Conservation (phyloP, 108 stramenopile genomes). For the Conticribra weissflogii region DNA sequence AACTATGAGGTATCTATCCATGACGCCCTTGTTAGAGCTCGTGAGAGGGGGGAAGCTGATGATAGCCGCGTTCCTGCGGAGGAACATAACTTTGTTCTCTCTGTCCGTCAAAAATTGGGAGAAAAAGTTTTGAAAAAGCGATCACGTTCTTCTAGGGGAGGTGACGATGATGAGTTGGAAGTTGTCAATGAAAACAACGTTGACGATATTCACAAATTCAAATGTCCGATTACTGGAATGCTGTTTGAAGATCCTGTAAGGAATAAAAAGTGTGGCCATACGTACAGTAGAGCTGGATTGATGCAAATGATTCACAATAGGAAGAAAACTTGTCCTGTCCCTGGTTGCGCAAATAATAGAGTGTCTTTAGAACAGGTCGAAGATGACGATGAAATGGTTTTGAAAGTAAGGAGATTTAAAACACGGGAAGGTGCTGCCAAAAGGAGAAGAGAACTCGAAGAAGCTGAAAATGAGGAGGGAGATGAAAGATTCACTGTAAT, state of each 20-base stretch:
- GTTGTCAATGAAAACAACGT: slow-evolving; percentile 20
- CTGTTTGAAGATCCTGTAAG: slow-evolving; percentile 68
- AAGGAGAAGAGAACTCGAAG: slow-evolving; percentile 40
- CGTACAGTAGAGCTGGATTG: slow-evolving; percentile 59
- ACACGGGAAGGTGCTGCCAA: slow-evolving; percentile 43
- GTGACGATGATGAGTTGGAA: slow-evolving; percentile 49
- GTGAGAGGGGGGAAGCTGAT: slow-evolving; percentile 17
- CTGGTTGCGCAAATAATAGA: slow-evolving; percentile 60
- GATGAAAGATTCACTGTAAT: slow-evolving; percentile 32
- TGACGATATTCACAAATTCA: slow-evolving; percentile 37
- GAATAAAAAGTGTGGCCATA: slow-evolving; percentile 69
- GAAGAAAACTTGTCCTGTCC: slow-evolving; percentile 58
- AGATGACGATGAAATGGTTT: slow-evolving; percentile 58
- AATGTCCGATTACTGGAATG: slow-evolving; percentile 69
- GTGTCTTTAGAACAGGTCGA: slow-evolving; percentile 52
- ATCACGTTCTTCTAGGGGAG: slow-evolving; percentile 17
- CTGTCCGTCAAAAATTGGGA: slow-evolving; percentile 27
- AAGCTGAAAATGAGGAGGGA: slow-evolving; percentile 38
- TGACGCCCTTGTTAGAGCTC: slow-evolving; percentile 31
- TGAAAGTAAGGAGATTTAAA: slow-evolving; percentile 58
- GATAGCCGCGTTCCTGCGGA: slow-evolving; percentile 10
- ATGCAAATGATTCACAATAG: slow-evolving; percentile 38
- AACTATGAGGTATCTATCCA: slow-evolving; percentile 49
- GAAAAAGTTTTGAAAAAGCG: slow-evolving; percentile 41
- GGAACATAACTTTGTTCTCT: slow-evolving; percentile 24